A percentile compares a stretch with the other conserved stretches of the same genome.
These are phyloP conservation scores for Mycothermus thermophilus DNA, from an alignment of 495 filamentous ascomycete genomes.

Conservation along the genomic window DNA sequence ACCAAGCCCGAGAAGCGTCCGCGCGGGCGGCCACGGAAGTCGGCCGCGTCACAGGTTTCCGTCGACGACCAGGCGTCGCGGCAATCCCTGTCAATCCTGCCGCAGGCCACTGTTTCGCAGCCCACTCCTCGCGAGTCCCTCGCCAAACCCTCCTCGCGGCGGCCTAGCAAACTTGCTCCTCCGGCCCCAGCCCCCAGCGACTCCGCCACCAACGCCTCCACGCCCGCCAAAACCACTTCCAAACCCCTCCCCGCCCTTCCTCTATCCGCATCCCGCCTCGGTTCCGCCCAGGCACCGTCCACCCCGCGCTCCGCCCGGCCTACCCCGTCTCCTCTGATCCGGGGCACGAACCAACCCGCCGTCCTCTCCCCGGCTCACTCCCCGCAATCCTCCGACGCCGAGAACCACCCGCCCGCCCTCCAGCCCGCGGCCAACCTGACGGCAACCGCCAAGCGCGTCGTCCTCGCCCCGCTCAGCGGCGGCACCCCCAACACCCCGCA, in stretches of 20 bases:
- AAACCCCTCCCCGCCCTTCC: too few species aligned
- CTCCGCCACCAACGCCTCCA: too few species aligned
- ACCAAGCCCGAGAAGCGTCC: slow-evolving; percentile 23
- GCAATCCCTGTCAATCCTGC: slow-evolving; percentile 1
- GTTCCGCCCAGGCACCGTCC: slow-evolving; percentile 14
- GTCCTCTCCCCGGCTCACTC: slow-evolving; percentile 45
- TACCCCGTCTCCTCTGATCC: too few species aligned
- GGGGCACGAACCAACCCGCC: too few species aligned
- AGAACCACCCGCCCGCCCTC: slow-evolving; percentile 60
- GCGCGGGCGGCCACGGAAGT: slow-evolving; percentile 20
- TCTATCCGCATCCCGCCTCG: slow-evolving; percentile 14
- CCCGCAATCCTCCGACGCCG: slow-evolving; percentile 66
- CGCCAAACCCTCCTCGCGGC: too few species aligned
- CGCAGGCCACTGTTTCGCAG: slow-evolving; percentile 8
- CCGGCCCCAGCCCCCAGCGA: too few species aligned
- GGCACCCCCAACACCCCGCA: slow-evolving; percentile 22
- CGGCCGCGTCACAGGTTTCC: slow-evolving; percentile 8
- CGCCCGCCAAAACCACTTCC: too few species aligned
- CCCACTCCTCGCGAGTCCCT: too few species aligned
- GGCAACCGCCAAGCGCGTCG: slow-evolving; percentile 10
- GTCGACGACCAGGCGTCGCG: slow-evolving; percentile 8
- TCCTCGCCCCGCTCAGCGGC: slow-evolving; percentile 43
- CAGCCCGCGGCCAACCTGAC: slow-evolving; percentile 31
- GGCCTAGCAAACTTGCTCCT: too few species aligned
- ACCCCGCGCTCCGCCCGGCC: slow-evolving; percentile 22